Evolutionary conservation across 345 rosid species (phyloP), one percentile per base, ranked within the genome.

Genomic region (Arabidopsis suecica): DNA sequence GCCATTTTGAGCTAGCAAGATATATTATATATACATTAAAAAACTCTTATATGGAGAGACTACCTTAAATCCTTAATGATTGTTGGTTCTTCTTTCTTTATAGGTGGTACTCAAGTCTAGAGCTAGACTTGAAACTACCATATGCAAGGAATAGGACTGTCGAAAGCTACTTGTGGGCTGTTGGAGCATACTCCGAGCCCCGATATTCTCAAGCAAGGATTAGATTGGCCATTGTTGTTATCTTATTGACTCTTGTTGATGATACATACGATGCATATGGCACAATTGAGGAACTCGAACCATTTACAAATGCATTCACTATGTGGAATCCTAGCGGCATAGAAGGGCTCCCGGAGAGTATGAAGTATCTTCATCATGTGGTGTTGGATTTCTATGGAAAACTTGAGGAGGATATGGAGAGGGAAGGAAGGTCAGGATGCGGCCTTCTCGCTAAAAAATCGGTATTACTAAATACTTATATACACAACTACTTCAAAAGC

Each of bases 181-280:
- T 73, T 53, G 70, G 77, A 16, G 55, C 47, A 1, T 9, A 42
- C 13, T 73, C 63, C 8, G 77, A 73, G 9, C 64, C 71, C 0
- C 0, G 36, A 0, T 73, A 62, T 41, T 63, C 77, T 2, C n/a
- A 42, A 38, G 51, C 51, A 12, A 50, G 62, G 37, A 22, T 63
- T 53, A 41, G 10, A 4, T 6, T 44, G 7, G 37, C 71, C 22
- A 53, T 0, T 2, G 0, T n/a, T 9, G 2, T 64, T 25, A 44
- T 16, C 4, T 0, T 73, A 1, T 12, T 73, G 51, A 62, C 77
- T 4, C 12, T 54, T 2, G 5, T 73, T 64, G 71, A 73, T 64
- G 71, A 73, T 62, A 73, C 70, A 53, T 73, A 53, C 0, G 70
- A 73, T 55, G 55, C 70, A 1, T 73, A 51, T 64, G 77, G 77